These are phyloP conservation scores for Hapsidospora chrysogenum DNA, from an alignment of 495 filamentous ascomycete genomes.

Conservation along the genomic window DNA sequence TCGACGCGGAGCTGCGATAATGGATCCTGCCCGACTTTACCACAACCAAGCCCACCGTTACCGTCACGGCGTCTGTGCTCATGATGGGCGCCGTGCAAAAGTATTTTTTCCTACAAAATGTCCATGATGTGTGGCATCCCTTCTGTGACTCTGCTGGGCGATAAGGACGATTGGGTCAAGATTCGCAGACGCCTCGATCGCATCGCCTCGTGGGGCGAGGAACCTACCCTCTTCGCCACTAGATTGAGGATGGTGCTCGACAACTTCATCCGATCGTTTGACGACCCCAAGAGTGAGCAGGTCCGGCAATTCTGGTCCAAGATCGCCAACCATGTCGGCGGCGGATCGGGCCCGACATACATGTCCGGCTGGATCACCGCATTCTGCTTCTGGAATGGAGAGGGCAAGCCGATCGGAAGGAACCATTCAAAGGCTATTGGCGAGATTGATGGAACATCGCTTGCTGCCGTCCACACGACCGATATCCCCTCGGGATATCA, in stretches of 20 bases:
- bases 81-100: conserved; percentile 23
- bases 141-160: conserved; percentile 20
- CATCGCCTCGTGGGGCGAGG: conserved; percentile 16
- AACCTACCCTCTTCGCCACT: conserved; percentile 12
- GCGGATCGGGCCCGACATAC: conserved; percentile 7
- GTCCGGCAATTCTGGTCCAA: conserved; percentile 23
- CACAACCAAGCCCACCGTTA: conserved; percentile 16
- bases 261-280: conserved; percentile 17
- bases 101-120: conserved; percentile 14
- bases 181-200: conserved; percentile 12
- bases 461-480: too few relatives aligned
- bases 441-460: too few relatives aligned
- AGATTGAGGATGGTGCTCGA: conserved; percentile 17
- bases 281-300: conserved; percentile 14
- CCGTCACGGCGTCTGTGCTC: conserved; percentile 14
- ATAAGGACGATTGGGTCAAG: conserved; percentile 16
- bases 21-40: conserved; percentile 22
- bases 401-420: conserved; percentile 11
- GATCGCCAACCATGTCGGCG: conserved; percentile 6
- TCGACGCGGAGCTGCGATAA: conserved; percentile 9
- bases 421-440: not conserved
- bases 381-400: conserved; percentile 28
- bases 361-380: conserved; percentile 30
- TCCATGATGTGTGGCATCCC: conserved; percentile 19
- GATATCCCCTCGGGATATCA: too few relatives aligned